These are phyloP conservation scores for Dichomitus squalens DNA, from an alignment of 1,284 basidiomycete species.

Conservation along the genomic window DNA sequence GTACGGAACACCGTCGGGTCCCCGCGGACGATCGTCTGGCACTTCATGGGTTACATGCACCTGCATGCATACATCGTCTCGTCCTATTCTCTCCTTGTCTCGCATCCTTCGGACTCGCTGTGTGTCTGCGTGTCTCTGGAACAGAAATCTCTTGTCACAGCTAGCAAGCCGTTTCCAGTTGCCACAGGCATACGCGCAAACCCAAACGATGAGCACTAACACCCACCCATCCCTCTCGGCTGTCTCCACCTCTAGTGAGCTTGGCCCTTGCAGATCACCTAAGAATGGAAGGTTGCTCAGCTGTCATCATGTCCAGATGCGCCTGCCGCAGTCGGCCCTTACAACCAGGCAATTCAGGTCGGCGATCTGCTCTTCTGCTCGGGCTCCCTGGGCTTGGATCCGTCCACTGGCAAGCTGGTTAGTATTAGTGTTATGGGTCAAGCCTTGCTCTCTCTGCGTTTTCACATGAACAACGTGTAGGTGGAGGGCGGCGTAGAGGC, in stretches of 20 bases:
- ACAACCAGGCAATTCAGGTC: conserved; percentile 86
- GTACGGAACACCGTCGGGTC: no score
- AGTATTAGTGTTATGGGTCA: no score
- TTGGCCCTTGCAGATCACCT: background rate
- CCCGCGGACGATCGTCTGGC: no score
- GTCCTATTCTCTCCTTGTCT: conserved; percentile 4
- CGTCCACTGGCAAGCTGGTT: conserved; percentile 75
- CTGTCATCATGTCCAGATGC: conserved; percentile 54
- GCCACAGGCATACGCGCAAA: background rate
- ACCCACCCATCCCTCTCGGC: conserved; percentile 55
- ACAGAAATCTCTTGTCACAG: background rate
- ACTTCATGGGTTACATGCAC: no score
- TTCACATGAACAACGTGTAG: conserved; percentile 12
- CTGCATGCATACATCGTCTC: background rate
- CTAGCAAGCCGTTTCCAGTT: background rate
- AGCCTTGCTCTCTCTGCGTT: background rate
- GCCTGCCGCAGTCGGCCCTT: conserved; percentile 87
- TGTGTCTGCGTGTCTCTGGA: background rate
- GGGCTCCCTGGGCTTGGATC: conserved; percentile 88
- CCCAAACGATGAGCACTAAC: conserved; percentile 39
- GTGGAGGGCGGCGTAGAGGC: conserved; percentile 75
- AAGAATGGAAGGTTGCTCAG: background rate
- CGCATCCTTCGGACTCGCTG: background rate
- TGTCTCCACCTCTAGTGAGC: conserved; percentile 56
- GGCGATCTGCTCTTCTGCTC: conserved; percentile 89